These are phyloP conservation scores for Ensete glaucum DNA, from an alignment of 176 grass and related monocot genomes.

Conservation along the genomic window DNA sequence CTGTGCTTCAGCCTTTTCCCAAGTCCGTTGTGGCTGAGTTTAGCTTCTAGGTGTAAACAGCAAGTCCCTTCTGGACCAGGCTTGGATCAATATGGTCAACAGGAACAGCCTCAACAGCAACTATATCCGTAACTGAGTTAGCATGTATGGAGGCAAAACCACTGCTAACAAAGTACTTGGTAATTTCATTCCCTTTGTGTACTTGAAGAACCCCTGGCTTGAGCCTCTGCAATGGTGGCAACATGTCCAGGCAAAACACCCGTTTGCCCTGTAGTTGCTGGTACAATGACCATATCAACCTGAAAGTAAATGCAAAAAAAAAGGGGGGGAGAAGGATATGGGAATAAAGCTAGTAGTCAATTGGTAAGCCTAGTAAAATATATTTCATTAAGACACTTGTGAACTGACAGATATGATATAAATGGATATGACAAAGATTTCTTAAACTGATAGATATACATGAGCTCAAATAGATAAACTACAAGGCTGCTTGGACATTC, in stretches of 20 bases:
- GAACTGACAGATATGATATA: no score
- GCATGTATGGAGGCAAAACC: slow-evolving; percentile 89
- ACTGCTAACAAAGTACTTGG: slow-evolving; percentile 87
- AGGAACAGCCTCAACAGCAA: slow-evolving; percentile 81
- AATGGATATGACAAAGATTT: no score
- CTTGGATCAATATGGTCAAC: slow-evolving; percentile 55
- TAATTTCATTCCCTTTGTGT: slow-evolving; percentile 67
- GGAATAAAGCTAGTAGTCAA: not conserved
- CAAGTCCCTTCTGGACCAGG: slow-evolving; percentile 66
- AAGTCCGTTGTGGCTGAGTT: slow-evolving; percentile 60
- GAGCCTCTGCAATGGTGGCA: slow-evolving; percentile 66
- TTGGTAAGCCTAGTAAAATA: no score
- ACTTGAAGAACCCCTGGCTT: slow-evolving; percentile 83
- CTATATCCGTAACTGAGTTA: slow-evolving; percentile 84
- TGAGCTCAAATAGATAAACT: no score
- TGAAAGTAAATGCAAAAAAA: slow-evolving; percentile 20
- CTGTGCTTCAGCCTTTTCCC: slow-evolving; percentile 95
- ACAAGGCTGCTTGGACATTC: no score
- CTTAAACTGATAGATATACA: no score
- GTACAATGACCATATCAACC: slow-evolving; percentile 96
- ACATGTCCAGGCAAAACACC: slow-evolving; percentile 93
- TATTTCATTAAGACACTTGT: no score
- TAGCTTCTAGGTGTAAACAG: slow-evolving; percentile 83
- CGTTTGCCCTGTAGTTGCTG: slow-evolving; percentile 87
- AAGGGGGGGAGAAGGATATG: not conserved